Evolutionary conservation across 2,329 filamentous ascomycete genomes (phyloP).

Genomic region (Fusarium setosum): DNA sequence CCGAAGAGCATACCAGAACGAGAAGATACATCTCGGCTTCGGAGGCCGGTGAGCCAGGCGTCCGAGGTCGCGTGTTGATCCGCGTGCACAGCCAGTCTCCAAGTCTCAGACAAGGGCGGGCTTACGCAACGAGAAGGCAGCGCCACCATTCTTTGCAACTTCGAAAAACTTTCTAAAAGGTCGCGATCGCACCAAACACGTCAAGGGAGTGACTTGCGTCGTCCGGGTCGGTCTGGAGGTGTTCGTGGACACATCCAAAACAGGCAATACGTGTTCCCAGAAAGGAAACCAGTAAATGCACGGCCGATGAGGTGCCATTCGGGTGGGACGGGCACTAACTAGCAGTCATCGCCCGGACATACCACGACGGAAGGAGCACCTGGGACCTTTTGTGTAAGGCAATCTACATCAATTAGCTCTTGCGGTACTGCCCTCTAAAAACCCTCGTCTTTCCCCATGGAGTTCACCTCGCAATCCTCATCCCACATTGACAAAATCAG

Average conservation of each 20-base stretch:
- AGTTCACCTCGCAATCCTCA: not conserved
- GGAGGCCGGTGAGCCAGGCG: not conserved
- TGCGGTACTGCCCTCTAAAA: not conserved
- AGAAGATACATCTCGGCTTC: not conserved
- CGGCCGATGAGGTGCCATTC: conserved; percentile 3
- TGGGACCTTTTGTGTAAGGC: no score
- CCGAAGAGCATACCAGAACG: not conserved
- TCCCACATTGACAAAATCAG: not conserved
- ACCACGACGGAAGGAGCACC: no score
- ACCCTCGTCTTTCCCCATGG: not conserved
- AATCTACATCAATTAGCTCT: not conserved
- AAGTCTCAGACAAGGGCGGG: no score
- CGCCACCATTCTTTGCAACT: not conserved
- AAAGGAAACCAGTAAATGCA: conserved; percentile 42
- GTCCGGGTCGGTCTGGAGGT: not conserved
- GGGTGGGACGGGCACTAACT: not conserved
- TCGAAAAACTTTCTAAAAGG: not conserved
- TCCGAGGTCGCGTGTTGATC: not conserved
- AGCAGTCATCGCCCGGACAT: not conserved
- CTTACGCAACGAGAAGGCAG: not conserved
- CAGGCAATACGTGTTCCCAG: conserved; percentile 39
- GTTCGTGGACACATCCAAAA: conserved; percentile 13
- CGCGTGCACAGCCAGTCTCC: not conserved
- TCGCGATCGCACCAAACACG: not conserved
- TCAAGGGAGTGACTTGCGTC: not conserved